These are phyloP conservation scores for Juncus effusus DNA, from an alignment of 176 grass and related monocot species.

Conservation along the genomic window DNA sequence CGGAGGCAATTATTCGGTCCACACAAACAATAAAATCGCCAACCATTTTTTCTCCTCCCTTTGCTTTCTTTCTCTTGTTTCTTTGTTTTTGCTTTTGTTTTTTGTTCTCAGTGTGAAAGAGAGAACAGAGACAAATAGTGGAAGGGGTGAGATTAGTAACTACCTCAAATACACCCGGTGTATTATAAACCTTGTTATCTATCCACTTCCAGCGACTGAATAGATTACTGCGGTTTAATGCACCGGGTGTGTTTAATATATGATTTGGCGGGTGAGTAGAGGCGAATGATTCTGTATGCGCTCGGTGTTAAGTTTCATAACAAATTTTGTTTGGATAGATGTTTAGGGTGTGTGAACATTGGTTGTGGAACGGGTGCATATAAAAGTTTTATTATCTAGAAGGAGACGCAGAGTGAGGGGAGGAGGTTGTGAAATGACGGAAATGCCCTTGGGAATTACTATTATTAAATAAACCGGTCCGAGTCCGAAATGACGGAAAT, in stretches of 20 bases:
- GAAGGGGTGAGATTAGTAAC: slow-evolving; percentile 15
- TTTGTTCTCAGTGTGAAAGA: slow-evolving; percentile 1
- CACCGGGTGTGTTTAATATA: slow-evolving; percentile 6
- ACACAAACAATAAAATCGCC: slow-evolving; percentile 47
- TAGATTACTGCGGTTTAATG: background rate
- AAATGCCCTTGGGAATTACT: slow-evolving; percentile 1
- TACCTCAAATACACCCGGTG: background rate
- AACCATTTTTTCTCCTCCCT: slow-evolving; percentile 17
- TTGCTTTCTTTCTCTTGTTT: background rate
- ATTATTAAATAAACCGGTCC: background rate
- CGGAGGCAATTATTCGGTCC: slow-evolving; percentile 38
- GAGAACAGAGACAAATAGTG: slow-evolving; percentile 9
- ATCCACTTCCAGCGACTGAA: background rate
- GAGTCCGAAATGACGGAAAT: slow-evolving; percentile 5
- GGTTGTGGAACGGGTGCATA: background rate
- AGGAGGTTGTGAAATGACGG: background rate
- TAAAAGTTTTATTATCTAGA: slow-evolving; percentile 1
- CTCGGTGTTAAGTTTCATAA: background rate
- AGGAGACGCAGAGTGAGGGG: slow-evolving; percentile 2
- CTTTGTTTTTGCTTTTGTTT: slow-evolving; percentile 1
- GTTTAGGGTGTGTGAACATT: too few relatives aligned
- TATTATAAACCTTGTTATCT: background rate
- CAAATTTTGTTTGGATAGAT: too few relatives aligned
- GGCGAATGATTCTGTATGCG: background rate
- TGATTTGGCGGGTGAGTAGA: background rate